Percentiles rank a stretch among this genome's conserved stretches.
Conservation (phyloP, 352 stramenopile genomes). For the Thalassiosira ordinaria region DNA sequence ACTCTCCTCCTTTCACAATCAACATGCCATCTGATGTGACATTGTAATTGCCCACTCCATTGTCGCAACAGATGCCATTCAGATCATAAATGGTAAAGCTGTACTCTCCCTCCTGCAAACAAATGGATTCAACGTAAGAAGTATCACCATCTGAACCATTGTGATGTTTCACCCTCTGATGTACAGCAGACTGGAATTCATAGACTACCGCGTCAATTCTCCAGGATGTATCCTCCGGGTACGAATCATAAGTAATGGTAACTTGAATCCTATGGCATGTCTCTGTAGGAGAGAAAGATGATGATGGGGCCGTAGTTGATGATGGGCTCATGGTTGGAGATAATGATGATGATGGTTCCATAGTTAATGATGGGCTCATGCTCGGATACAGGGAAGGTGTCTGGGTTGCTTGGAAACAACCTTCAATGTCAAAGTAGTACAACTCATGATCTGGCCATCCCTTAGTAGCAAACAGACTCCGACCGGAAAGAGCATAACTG, state of each 20-base stretch:
- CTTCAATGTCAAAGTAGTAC: neutral
- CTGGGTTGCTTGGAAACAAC: neutral
- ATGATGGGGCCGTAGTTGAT: neutral
- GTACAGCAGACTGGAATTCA: neutral
- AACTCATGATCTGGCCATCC: neutral
- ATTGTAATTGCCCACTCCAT: constrained; percentile 13
- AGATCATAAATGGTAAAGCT: constrained; percentile 16
- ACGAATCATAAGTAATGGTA: neutral
- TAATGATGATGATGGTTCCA: neutral
- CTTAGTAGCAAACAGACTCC: neutral
- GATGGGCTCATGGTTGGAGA: neutral
- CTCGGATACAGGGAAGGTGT: neutral
- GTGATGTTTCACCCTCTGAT: neutral
- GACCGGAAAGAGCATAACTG: neutral
- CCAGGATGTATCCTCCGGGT: neutral
- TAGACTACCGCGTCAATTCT: neutral
- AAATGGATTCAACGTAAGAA: constrained; percentile 1
- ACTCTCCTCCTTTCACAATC: neutral
- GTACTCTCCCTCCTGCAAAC: constrained; percentile 7
- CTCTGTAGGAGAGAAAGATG: neutral
- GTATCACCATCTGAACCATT: neutral
- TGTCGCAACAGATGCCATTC: neutral
- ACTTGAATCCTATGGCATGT: neutral
- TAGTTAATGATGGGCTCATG: neutral
- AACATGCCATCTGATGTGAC: constrained; percentile 1